These are phyloP conservation scores for Tetradesmus obliquus DNA, from an alignment of 139 green algal species.

Conservation along the genomic window DNA sequence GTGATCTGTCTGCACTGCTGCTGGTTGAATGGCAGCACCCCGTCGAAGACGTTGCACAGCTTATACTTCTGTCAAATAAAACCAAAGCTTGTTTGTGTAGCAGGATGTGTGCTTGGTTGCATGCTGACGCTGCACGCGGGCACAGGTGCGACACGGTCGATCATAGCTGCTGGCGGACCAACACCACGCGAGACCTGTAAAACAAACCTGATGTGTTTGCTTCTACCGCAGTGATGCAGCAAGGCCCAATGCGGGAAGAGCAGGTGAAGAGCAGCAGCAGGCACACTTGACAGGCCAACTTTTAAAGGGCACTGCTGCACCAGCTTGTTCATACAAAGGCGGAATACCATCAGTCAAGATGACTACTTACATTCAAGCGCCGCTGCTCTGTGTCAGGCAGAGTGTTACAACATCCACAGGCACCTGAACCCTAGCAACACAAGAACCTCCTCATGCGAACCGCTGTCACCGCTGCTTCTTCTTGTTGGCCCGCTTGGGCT, in stretches of 20 bases:
- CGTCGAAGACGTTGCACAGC: neutral
- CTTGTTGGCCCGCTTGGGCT: constrained; percentile 27
- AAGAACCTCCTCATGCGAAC: neutral
- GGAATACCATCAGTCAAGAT: too few species aligned
- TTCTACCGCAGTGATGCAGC: neutral
- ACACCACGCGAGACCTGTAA: neutral
- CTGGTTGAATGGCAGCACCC: neutral
- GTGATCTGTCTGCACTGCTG: neutral
- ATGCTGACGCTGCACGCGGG: neutral
- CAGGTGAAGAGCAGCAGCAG: neutral
- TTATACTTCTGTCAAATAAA: neutral
- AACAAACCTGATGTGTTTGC: neutral
- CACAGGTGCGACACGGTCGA: neutral
- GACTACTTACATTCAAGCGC: too few species aligned
- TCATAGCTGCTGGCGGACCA: neutral
- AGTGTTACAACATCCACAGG: neutral
- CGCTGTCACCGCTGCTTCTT: constrained; percentile 20
- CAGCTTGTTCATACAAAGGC: too few species aligned
- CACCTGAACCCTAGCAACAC: neutral
- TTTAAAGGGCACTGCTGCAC: too few species aligned
- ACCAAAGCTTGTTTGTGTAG: neutral
- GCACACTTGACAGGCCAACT: neutral
- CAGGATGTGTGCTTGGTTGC: neutral
- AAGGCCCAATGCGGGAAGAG: neutral
- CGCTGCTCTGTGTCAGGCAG: neutral